Evolutionary conservation across 2,329 filamentous ascomycete species (phyloP), one percentile per base, ranked within the genome.

Genomic region (Penicillium italicum): DNA sequence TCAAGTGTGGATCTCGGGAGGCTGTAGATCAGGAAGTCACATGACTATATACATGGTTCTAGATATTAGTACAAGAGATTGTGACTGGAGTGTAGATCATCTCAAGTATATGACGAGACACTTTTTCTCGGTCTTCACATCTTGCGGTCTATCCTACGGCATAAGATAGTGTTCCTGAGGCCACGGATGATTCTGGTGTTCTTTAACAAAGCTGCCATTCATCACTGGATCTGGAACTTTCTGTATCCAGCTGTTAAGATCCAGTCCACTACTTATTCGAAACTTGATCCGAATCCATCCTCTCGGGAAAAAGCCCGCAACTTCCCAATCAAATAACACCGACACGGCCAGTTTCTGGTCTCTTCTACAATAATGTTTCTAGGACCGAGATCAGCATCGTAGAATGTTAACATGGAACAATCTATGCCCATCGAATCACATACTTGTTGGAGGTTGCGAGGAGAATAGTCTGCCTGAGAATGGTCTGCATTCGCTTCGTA

Each of bases 261-360:
- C 22, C 18, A 49, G 20, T 41, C 47, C 47, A 34, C 47, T 24
- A n/a, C 26, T 50, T 26, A 42, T 7, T 30, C 46, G 46, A 38
- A 49, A 38, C 20, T 55, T 55, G 4, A 26, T 55, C 26, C 47
- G 40, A 31, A 56, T 24, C 42, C 53, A 51, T 30, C 30, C 41
- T 22, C 41, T 34, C 11, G 48, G 42, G 11, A 48, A 47, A 14
- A 20, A 51, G n/a, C 53, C 53, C 26, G 53, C 47, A 30, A 11
- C 10, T 20, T 56, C 43, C 53, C 53, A 56, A 22, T 51, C 48
- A 38, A 56, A n/a, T 56, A 14, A 48, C 47, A 24, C 53, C 53
- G 9, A 48, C 16, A 31, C 1, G 14, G 4, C 46, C 47, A 20
- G 28, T 31, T 8, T 36, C 10, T 2, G 53, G 45, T 42, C 18